Percentiles rank a stretch among this genome's conserved stretches.
phyloP scores from a whole-genome alignment of 495 filamentous ascomycete genomes.

The Penicillium roqueforti region DNA sequence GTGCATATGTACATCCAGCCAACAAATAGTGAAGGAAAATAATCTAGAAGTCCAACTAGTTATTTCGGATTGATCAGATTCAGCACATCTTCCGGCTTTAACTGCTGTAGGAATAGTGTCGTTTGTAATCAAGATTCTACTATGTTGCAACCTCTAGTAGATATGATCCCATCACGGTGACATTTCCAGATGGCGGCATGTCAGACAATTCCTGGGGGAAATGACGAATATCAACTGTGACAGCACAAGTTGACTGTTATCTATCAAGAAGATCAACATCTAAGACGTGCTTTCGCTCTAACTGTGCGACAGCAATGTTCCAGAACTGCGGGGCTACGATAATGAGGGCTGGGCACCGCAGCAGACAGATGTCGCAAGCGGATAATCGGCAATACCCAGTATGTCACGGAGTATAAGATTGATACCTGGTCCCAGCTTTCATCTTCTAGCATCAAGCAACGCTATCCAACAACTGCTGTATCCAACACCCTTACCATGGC shows the following conservation, averaged over 20 bases:
- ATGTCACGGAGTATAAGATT: constrained; percentile 4
- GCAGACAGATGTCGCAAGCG: not conserved
- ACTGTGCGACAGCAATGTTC: constrained; percentile 8
- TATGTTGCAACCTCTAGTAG: constrained; percentile 6
- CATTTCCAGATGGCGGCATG: not conserved
- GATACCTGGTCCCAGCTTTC: not conserved
- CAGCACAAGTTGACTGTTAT: not conserved
- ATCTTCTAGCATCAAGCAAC: not conserved
- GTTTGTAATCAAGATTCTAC: not conserved
- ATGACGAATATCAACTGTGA: constrained; percentile 2
- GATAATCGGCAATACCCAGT: constrained; percentile 12
- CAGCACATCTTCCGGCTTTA: not conserved
- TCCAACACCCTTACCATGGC: constrained; percentile 16
- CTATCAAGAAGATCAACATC: not conserved
- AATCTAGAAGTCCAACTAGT: too few relatives aligned
- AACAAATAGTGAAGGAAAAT: not conserved
- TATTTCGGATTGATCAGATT: not conserved
- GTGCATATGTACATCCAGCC: not conserved
- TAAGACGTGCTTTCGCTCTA: constrained; percentile 3
- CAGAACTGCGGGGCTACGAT: not conserved
- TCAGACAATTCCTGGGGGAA: constrained; percentile 6
- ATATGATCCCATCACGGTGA: constrained; percentile 1
- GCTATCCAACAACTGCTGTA: not conserved
- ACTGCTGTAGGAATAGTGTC: not conserved
- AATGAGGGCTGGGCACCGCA: not conserved